These are phyloP conservation scores for Aquilaria yunnanensis DNA, from an alignment of 345 rosid genomes.

Conservation along the genomic window DNA sequence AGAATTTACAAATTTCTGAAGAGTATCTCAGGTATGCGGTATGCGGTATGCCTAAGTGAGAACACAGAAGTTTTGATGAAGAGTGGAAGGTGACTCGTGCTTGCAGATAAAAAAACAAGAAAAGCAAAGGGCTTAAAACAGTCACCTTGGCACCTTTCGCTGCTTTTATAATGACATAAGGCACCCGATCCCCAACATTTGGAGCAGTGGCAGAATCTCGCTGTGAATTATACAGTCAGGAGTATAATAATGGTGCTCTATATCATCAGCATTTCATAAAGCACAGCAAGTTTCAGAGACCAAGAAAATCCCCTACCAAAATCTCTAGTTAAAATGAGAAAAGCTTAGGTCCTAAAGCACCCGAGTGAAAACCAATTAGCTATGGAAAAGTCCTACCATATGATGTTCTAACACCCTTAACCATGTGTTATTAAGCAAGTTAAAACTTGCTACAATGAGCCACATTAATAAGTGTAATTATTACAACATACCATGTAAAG, in stretches of 20 bases:
- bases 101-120: not conserved
- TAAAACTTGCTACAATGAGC: not conserved
- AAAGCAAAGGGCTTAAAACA: slow-evolving; percentile 1
- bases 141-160: slow-evolving; percentile 96
- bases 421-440: not conserved
- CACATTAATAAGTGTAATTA: too few species aligned
- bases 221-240: slow-evolving; percentile 39
- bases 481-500: too few species aligned
- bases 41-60: too few species aligned
- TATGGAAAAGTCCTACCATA: not conserved
- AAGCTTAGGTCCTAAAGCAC: too few species aligned
- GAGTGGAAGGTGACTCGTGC: not conserved
- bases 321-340: not conserved
- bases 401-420: not conserved
- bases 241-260: slow-evolving; percentile 11
- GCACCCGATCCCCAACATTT: slow-evolving; percentile 97
- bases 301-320: not conserved
- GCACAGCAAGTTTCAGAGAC: not conserved
- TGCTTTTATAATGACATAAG: slow-evolving; percentile 87
- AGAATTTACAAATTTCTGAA: not conserved
- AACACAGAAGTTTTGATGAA: too few species aligned
- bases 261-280: slow-evolving; percentile 14
- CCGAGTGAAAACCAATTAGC: too few species aligned
- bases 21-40: not conserved
- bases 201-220: slow-evolving; percentile 99